A percentile compares a stretch with the other conserved stretches of the same genome.
These are phyloP conservation scores for Mallotus nudiflorus DNA, from an alignment of 345 rosid genomes.

Conservation along the genomic window DNA sequence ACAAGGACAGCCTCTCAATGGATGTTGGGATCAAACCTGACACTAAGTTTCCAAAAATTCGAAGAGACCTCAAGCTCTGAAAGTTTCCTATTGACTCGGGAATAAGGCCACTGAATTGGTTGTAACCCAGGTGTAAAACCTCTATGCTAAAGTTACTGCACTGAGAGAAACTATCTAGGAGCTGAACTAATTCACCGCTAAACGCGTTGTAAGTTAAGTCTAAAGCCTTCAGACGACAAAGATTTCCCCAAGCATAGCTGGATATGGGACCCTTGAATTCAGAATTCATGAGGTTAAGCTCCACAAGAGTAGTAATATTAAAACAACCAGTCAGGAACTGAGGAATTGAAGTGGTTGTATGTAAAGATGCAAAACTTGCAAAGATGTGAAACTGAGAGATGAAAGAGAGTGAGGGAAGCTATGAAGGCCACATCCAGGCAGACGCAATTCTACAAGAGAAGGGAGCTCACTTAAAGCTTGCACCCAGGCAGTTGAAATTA, in stretches of 20 bases:
- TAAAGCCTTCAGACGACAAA: background rate
- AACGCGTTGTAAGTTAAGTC: conserved; percentile 38
- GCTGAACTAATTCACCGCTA: conserved; percentile 3
- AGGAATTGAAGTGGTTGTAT: conserved; percentile 4
- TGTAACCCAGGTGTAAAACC: conserved; percentile 4
- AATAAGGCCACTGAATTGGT: background rate
- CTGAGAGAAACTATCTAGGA: conserved; percentile 2
- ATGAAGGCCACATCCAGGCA: conserved; percentile 2
- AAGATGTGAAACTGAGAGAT: background rate
- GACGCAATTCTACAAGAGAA: conserved; percentile 32
- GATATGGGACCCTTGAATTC: background rate
- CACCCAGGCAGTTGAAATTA: conserved; percentile 25
- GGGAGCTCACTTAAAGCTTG: conserved; percentile 28
- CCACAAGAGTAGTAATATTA: conserved; percentile 5
- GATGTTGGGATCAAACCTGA: conserved; percentile 18
- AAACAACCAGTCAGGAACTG: conserved; percentile 5
- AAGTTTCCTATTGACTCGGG: conserved; percentile 17
- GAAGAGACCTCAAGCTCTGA: conserved; percentile 1
- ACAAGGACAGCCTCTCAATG: conserved; percentile 10
- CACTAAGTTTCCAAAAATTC: conserved; percentile 7
- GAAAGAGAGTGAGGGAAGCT: conserved; percentile 1
- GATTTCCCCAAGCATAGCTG: conserved; percentile 14
- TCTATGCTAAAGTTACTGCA: conserved; percentile 10
- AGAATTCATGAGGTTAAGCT: conserved; percentile 8
- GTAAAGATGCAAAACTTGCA: background rate